Percentiles rank a stretch among this genome's conserved stretches.
phyloP scores from a whole-genome alignment of 257 asterid species.

The Craterostigma plantagineum region DNA sequence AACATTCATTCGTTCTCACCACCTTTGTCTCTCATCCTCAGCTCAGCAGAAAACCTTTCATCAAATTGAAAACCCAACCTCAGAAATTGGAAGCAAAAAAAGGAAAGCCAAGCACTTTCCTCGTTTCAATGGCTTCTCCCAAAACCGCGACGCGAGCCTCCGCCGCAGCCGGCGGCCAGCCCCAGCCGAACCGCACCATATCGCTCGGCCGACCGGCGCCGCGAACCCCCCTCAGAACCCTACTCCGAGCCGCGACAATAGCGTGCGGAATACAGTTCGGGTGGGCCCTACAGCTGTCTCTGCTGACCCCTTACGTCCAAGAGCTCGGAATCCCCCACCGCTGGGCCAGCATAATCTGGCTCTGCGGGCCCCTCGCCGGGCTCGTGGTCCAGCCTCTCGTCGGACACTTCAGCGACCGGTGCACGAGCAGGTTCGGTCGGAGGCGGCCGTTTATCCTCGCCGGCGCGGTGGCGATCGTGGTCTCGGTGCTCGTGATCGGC shows the following conservation, averaged over 20 bases:
- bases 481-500: slow-evolving; percentile 41
- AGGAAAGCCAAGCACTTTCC: no score
- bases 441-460: slow-evolving; percentile 52
- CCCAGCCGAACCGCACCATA: background rate
- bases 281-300: slow-evolving; percentile 74
- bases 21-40: no score
- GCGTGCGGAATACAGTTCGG: slow-evolving; percentile 96
- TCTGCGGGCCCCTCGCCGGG: slow-evolving; percentile 70
- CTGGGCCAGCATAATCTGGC: slow-evolving; percentile 74
- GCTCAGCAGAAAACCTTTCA: no score
- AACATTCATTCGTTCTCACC: no score
- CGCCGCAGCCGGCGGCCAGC: background rate
- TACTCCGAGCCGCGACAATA: slow-evolving; percentile 63
- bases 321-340: slow-evolving; percentile 62
- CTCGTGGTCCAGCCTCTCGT: slow-evolving; percentile 65
- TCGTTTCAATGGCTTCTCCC: no score
- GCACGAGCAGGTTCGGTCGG: slow-evolving; percentile 44
- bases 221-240: slow-evolving; percentile 28
- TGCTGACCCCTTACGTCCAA: slow-evolving; percentile 56
- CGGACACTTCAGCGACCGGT: slow-evolving; percentile 49
- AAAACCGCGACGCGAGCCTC: no score
- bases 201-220: slow-evolving; percentile 1
- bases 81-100: no score
- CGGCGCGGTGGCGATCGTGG: slow-evolving; percentile 35
- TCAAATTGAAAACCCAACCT: no score